phyloP scores from a whole-genome alignment of 2,329 filamentous ascomycete species.

The Epichloe sp. region DNA sequence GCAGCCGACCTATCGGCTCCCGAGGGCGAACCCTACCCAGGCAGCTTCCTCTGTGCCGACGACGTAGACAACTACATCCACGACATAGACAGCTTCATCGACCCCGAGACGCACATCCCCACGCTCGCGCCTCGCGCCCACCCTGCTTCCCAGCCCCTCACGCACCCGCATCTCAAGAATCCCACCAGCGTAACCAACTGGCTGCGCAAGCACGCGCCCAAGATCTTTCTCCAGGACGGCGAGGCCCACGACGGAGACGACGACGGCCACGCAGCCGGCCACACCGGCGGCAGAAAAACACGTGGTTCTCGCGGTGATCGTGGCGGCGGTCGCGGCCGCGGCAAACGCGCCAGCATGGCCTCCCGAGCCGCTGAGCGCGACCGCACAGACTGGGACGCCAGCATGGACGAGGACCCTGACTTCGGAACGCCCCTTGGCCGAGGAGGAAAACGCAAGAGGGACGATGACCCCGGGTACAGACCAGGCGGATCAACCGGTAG shows the following conservation, averaged over 20 bases:
- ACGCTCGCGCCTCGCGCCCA: conserved; percentile 38
- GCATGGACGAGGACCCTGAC: conserved; percentile 27
- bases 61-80: conserved; percentile 64
- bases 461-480: conserved; percentile 46
- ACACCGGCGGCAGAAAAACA: conserved; percentile 20
- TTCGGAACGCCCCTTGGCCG: conserved; percentile 19
- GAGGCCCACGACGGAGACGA: conserved; percentile 25
- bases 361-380: conserved; percentile 12
- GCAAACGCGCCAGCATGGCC: conserved; percentile 20
- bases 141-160: conserved; percentile 22
- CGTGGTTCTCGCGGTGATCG: conserved; percentile 17
- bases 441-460: conserved; percentile 37
- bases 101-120: conserved; percentile 29
- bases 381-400: conserved; percentile 19
- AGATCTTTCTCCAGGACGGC: conserved; percentile 72
- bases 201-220: conserved; percentile 73
- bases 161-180: conserved; percentile 43
- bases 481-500: conserved; percentile 42
- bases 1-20: conserved; percentile 35
- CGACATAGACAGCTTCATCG: conserved; percentile 43
- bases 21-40: conserved; percentile 42
- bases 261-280: conserved; percentile 19
- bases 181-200: conserved; percentile 92
- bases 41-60: conserved; percentile 53
- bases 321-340: conserved; percentile 19